Base-by-base conservation (phyloP, 2,329 filamentous ascomycete genomes). In the Aureobasidium lini region DNA sequence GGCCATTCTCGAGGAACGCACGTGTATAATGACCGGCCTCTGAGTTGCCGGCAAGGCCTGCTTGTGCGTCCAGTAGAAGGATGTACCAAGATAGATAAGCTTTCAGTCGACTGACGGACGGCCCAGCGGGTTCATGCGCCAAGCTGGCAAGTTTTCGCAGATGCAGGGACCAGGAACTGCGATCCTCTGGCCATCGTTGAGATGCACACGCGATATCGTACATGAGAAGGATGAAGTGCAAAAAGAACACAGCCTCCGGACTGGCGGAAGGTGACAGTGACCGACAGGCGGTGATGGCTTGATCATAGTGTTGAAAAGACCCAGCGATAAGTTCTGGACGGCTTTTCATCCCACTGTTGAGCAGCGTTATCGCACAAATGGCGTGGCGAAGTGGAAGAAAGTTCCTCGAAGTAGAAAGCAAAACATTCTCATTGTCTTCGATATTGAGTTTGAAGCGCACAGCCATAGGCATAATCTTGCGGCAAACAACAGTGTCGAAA, bases 61-160 rank as follows among this genome's bases (percentile, higher is more conserved):
- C 49, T 29, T 62, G 61, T 2, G 57, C 29, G 64, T 84, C 82
- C 47, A 84, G 76, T 56, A 76, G 75, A 64, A 77, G 79, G 39
- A 82, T 74, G 68, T 75, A 78, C 80, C 81, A 83, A 15, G 82
- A 68, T 7, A 83, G 72, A 62, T 79, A 58, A 9, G 56, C 43
- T 23, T 58, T 49, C 2, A 58, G n/a, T 11, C 56, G 42, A 40
- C 44, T 47, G 15, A 58, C 56, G 13, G 44, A 10, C 1, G 7
- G 3, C 8, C 36, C 44, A 13, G 56, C 15, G 15, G 36, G 18
- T 28, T 9, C 44, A 28, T 42, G 56, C 13, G 44, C 44, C n/a
- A 58, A 3, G 11, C 43, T 42, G 18, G 56, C 43, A 9, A 58
- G 44, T 48, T 58, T 43, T 32, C 44, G 42, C n/a, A 58, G n/a